Evolutionary conservation across 768 basidiomycete genomes (phyloP).

Genomic region (Saitozyma podzolica): DNA sequence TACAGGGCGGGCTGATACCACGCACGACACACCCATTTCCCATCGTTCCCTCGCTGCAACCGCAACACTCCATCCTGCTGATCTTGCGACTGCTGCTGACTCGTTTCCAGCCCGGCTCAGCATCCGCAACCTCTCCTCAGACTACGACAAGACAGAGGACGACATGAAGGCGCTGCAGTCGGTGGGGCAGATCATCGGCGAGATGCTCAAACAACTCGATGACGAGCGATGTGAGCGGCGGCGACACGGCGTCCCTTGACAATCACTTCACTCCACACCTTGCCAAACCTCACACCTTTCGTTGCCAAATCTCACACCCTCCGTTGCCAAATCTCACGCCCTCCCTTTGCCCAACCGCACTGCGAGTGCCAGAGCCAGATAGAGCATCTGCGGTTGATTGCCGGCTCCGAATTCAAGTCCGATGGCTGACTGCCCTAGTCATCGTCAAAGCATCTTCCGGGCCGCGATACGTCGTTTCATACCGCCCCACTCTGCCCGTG

Average conservation of each 20-base stretch:
- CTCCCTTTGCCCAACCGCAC: no score
- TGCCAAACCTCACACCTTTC: background rate
- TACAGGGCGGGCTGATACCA: background rate
- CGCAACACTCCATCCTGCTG: background rate
- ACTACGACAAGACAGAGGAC: constrained; percentile 92
- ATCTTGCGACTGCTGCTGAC: background rate
- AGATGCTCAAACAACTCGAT: constrained; percentile 97
- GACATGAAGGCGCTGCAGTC: constrained; percentile 99
- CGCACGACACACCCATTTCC: no score
- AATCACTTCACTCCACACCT: background rate
- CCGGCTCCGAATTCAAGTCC: background rate
- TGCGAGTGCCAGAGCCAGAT: no score
- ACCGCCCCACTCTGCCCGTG: constrained; percentile 86
- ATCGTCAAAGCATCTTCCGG: constrained; percentile 99
- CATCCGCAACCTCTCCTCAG: constrained; percentile 82
- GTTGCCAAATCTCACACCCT: no score
- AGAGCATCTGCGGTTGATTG: background rate
- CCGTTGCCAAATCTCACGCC: background rate
- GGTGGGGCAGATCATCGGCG: constrained; percentile 97
- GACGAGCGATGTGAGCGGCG: constrained; percentile 82
- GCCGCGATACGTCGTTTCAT: constrained; percentile 97
- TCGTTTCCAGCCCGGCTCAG: constrained; percentile 74
- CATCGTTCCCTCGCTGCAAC: no score
- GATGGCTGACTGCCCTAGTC: constrained; percentile 57
- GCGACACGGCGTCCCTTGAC: constrained; percentile 15